Percentiles rank a stretch among this genome's conserved stretches.
These are phyloP conservation scores for Benincasa hispida DNA, from an alignment of 306 rosid genomes.

Conservation along the genomic window DNA sequence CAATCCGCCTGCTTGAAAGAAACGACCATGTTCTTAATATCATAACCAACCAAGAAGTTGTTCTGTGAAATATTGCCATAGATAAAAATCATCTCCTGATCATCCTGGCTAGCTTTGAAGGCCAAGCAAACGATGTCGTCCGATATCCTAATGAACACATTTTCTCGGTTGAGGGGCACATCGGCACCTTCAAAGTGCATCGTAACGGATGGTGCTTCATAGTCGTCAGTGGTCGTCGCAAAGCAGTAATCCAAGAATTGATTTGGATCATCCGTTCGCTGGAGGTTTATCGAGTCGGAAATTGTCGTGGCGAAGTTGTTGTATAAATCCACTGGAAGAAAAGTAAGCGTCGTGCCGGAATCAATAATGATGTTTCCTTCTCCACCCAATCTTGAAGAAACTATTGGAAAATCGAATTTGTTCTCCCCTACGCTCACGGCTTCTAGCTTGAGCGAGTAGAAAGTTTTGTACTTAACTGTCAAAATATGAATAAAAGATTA, in stretches of 20 bases:
- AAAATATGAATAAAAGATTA: not conserved
- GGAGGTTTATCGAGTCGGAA: not conserved
- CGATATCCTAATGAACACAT: conserved; percentile 15
- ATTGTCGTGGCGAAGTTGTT: not conserved
- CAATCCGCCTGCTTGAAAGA: conserved; percentile 39
- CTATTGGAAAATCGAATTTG: not conserved
- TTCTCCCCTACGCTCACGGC: conserved; percentile 15
- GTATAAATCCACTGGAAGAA: not conserved
- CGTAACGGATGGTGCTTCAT: not conserved
- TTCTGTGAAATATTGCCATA: conserved; percentile 43
- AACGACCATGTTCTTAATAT: conserved; percentile 3
- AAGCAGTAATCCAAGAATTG: conserved; percentile 12
- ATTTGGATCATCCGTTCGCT: not conserved
- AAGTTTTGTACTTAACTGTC: not conserved
- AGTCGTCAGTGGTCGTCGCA: not conserved
- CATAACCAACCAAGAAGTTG: conserved; percentile 48
- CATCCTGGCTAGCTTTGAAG: not conserved
- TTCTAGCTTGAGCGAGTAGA: conserved; percentile 17
- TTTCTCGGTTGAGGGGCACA: not conserved
- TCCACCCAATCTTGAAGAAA: fast-evolving
- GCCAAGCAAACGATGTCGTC: conserved; percentile 28
- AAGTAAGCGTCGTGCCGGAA: conserved; percentile 25
- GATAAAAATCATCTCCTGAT: conserved; percentile 3
- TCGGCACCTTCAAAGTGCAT: conserved; percentile 11
- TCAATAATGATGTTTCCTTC: conserved; percentile 21